Evolutionary conservation across 202 grass and related monocot genomes (phyloP).

Genomic region (Panicum virgatum): DNA sequence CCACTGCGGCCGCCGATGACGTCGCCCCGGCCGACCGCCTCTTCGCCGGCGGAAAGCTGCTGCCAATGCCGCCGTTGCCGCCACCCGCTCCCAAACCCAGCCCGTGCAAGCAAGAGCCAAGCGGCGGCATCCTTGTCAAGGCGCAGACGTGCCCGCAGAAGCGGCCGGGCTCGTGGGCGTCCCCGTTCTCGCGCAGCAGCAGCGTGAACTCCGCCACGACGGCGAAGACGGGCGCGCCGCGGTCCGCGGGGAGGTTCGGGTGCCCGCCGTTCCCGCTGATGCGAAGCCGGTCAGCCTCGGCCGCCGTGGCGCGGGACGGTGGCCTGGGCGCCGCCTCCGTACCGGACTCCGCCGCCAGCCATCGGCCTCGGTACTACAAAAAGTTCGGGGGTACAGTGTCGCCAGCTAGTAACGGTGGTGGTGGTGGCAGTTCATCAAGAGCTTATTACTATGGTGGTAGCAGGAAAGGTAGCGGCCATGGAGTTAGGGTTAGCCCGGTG

Average conservation of each 20-base stretch:
- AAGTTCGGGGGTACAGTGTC: not conserved
- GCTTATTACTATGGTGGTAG: conserved; percentile 44
- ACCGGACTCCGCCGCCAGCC: not conserved
- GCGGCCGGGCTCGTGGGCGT: not conserved
- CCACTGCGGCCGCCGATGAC: conserved; percentile 11
- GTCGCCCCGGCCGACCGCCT: conserved; percentile 57
- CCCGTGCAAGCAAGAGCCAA: conserved; percentile 13
- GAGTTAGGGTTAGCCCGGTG: conserved; percentile 56
- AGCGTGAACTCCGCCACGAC: conserved; percentile 42
- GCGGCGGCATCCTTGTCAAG: not conserved
- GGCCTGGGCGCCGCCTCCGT: not conserved
- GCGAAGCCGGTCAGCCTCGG: conserved; percentile 50
- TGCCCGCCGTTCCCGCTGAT: conserved; percentile 50
- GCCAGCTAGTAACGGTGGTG: too few species aligned
- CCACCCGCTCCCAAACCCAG: not conserved
- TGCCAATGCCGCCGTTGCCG: conserved; percentile 47
- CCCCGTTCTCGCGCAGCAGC: conserved; percentile 46
- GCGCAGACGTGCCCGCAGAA: not conserved
- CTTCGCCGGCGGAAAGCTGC: conserved; percentile 60
- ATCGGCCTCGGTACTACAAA: conserved; percentile 23
- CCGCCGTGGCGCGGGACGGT: not conserved
- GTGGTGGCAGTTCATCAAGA: not conserved
- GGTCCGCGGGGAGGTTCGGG: conserved; percentile 32
- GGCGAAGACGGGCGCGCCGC: not conserved
- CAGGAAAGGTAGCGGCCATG: conserved; percentile 10